Conservation (phyloP, 2,329 filamentous ascomycete genomes). For the Penicillium sp. region DNA sequence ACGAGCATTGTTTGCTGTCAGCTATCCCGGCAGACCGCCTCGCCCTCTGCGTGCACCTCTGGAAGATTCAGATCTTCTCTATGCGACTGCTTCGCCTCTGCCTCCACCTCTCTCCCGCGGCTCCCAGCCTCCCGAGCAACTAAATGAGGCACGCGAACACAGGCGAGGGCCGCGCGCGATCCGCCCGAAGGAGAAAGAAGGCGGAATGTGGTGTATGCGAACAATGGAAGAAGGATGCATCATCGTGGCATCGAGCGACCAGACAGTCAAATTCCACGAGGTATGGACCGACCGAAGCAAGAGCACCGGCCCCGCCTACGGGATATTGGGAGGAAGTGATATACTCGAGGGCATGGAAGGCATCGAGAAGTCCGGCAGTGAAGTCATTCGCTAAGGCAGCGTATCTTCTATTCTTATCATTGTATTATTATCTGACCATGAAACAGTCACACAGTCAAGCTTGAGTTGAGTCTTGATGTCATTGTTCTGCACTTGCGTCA, state of each 20-base stretch:
- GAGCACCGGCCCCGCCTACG: constrained; percentile 52
- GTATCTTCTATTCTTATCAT: constrained; percentile 1
- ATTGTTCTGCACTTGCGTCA: background rate
- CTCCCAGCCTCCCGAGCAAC: background rate
- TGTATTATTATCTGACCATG: constrained; percentile 1
- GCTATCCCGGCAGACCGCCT: constrained; percentile 69
- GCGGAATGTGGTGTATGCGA: constrained; percentile 55
- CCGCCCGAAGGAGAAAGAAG: constrained; percentile 47
- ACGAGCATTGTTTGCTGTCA: constrained; percentile 77
- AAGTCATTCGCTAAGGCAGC: constrained; percentile 59
- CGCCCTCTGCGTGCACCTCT: constrained; percentile 20
- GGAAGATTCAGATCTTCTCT: constrained; percentile 9
- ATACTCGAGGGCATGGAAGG: constrained; percentile 82
- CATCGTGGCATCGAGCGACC: constrained; percentile 87
- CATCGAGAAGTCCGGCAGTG: constrained; percentile 58
- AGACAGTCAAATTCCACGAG: constrained; percentile 92
- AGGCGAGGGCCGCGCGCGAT: constrained; percentile 23
- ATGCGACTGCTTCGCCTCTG: constrained; percentile 9
- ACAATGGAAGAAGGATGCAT: constrained; percentile 75
- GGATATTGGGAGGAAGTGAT: constrained; percentile 75
- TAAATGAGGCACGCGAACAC: background rate
- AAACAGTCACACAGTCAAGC: background rate
- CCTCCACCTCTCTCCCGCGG: constrained; percentile 7
- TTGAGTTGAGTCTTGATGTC: background rate
- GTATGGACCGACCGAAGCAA: constrained; percentile 73